A percentile compares a stretch with the other conserved stretches of the same genome.
Conservation (phyloP, 805 yeast genomes). For the Saturnispora kantuleensis region DNA sequence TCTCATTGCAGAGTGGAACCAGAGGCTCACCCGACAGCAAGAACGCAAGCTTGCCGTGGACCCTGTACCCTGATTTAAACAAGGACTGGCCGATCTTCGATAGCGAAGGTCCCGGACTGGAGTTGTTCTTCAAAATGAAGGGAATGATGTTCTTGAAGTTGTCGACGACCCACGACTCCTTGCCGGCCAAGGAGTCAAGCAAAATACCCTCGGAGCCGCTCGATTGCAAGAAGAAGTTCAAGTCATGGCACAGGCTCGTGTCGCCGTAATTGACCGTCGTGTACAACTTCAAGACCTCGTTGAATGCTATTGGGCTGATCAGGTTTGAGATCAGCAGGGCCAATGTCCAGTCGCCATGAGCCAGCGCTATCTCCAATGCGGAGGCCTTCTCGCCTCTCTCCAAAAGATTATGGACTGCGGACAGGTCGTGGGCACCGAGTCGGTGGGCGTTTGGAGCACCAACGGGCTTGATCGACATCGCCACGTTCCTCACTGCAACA, state of each 20-base stretch:
- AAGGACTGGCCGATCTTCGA: slow-evolving; percentile 29
- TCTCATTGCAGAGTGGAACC: slow-evolving; percentile 15
- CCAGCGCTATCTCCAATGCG: slow-evolving; percentile 56
- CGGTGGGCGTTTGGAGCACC: slow-evolving; percentile 21
- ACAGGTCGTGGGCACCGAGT: slow-evolving; percentile 18
- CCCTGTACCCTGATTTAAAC: slow-evolving; percentile 26
- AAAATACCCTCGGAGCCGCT: slow-evolving; percentile 13
- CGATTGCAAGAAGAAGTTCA: slow-evolving; percentile 24
- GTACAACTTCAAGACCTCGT: slow-evolving; percentile 36
- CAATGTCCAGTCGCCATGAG: slow-evolving; percentile 64
- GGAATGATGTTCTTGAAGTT: slow-evolving; percentile 24
- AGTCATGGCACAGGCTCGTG: slow-evolving; percentile 19
- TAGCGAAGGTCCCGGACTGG: slow-evolving; percentile 18
- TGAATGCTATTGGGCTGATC: slow-evolving; percentile 43
- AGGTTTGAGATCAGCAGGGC: slow-evolving; percentile 64
- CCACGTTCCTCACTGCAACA: slow-evolving; percentile 11
- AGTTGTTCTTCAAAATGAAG: slow-evolving; percentile 21
- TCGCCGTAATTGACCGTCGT: slow-evolving; percentile 14
- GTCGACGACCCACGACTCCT: slow-evolving; percentile 23
- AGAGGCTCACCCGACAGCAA: slow-evolving; percentile 25
- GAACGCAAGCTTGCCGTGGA: slow-evolving; percentile 33
- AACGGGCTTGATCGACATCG: slow-evolving; percentile 7
- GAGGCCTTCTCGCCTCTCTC: slow-evolving; percentile 56
- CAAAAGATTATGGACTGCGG: slow-evolving; percentile 29
- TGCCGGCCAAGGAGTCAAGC: slow-evolving; percentile 15